phyloP scores from a whole-genome alignment of 148 eudicot genomes.

The Rhododendron ovatum region DNA sequence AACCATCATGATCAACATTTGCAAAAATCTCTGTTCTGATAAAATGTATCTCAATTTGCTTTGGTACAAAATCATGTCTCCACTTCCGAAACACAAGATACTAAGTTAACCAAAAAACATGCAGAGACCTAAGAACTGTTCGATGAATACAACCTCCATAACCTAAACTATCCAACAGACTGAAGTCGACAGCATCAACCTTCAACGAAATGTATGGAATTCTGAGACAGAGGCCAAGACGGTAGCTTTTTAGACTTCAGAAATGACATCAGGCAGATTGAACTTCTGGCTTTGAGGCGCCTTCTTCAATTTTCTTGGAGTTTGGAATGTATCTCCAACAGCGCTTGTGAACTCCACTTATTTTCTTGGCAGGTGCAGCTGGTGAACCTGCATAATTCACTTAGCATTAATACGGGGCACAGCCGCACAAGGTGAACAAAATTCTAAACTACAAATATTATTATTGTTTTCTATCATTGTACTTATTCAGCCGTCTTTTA shows the following conservation, averaged over 20 bases:
- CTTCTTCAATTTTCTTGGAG: constrained; percentile 36
- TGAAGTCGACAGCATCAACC: neutral
- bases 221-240: neutral
- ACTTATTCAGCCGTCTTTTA: neutral
- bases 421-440: neutral
- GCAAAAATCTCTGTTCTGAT: neutral
- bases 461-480: neutral
- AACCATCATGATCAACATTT: neutral
- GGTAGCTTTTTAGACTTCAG: neutral
- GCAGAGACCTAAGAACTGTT: neutral
- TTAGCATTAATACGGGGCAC: neutral
- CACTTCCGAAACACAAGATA: neutral
- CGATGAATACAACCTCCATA: neutral
- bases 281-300: constrained; percentile 39
- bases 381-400: constrained; percentile 52
- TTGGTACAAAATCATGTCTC: neutral
- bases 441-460: neutral
- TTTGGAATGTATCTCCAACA: constrained; percentile 79
- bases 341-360: constrained; percentile 94
- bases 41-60: neutral
- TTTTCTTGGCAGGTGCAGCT: constrained; percentile 70
- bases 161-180: neutral
- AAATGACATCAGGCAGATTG: constrained; percentile 38
- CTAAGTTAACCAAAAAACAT: neutral
- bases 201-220: neutral